Conservation (phyloP, 768 basidiomycete genomes). For the Phallus indusiatus region DNA sequence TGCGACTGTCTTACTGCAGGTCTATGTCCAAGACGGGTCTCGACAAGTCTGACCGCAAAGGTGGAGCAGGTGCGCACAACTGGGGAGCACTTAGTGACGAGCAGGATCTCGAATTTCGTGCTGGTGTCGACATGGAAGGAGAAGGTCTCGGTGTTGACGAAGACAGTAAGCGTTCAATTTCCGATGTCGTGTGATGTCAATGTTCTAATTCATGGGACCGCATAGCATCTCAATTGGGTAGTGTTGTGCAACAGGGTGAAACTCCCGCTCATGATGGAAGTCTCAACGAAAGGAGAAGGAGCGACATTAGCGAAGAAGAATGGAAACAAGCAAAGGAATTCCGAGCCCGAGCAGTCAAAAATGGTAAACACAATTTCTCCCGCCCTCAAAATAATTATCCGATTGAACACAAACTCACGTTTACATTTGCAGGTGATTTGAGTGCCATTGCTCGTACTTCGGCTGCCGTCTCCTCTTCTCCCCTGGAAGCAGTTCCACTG, state of each 20-base stretch:
- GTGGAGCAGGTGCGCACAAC: slow-evolving; percentile 74
- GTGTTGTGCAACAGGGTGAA: slow-evolving; percentile 8
- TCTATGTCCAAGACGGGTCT: slow-evolving; percentile 71
- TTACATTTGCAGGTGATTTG: slow-evolving; percentile 40
- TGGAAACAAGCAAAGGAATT: slow-evolving; percentile 52
- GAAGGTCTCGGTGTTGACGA: slow-evolving; percentile 38
- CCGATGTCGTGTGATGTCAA: neutral
- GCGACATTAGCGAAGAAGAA: slow-evolving; percentile 49
- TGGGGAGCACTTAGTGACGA: slow-evolving; percentile 74
- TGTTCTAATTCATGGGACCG: neutral
- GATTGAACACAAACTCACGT: neutral
- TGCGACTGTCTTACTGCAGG: slow-evolving; percentile 25
- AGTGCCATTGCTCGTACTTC: slow-evolving; percentile 78
- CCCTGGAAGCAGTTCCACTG: slow-evolving; percentile 21
- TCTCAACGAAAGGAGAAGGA: neutral
- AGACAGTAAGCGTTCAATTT: slow-evolving; percentile 18
- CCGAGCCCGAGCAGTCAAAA: slow-evolving; percentile 66
- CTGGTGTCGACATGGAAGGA: slow-evolving; percentile 34
- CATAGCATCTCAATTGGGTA: slow-evolving; percentile 8
- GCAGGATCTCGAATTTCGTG: slow-evolving; percentile 47
- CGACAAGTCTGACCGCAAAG: slow-evolving; percentile 63
- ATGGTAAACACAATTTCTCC: slow-evolving; percentile 31
- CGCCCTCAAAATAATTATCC: neutral
- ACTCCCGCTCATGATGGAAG: slow-evolving; percentile 10
- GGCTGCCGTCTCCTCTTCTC: slow-evolving; percentile 49